Percentiles rank a stretch among this genome's conserved stretches.
Conservation (phyloP, 2,329 filamentous ascomycete species). For the Trichoderma hamatum region DNA sequence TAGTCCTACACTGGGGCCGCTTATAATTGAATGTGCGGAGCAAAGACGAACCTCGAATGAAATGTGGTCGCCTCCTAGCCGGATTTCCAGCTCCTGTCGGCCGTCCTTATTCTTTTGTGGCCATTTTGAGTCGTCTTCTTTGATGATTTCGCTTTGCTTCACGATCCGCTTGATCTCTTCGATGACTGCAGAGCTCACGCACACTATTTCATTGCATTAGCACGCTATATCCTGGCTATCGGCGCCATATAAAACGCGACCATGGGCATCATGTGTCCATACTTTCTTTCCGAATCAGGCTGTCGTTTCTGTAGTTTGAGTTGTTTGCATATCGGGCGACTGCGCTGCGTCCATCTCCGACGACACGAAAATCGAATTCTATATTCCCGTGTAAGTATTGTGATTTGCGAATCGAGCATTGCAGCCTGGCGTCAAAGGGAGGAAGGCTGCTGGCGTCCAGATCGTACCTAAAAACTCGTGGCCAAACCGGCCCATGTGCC, state of each 20-base stretch:
- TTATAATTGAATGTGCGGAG: background rate
- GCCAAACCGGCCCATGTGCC: slow-evolving; percentile 94
- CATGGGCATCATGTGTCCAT: slow-evolving; percentile 43
- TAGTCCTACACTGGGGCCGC: background rate
- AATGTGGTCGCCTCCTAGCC: slow-evolving; percentile 92
- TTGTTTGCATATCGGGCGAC: slow-evolving; percentile 98
- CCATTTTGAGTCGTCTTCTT: slow-evolving; percentile 98
- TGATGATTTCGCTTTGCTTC: slow-evolving; percentile 94
- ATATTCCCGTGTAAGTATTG: background rate
- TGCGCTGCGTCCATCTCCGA: slow-evolving; percentile 90
- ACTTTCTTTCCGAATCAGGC: slow-evolving; percentile 99
- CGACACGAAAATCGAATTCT: slow-evolving; percentile 96
- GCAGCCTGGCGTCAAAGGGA: background rate
- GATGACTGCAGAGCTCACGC: slow-evolving; percentile 86
- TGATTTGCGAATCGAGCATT: background rate
- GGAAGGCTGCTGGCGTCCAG: background rate
- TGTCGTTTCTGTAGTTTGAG: slow-evolving; percentile 98
- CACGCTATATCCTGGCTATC: background rate
- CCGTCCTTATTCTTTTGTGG: slow-evolving; percentile 99
- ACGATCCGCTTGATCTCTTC: slow-evolving; percentile 97
- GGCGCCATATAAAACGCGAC: background rate
- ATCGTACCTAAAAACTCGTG: slow-evolving; percentile 89
- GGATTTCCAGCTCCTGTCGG: slow-evolving; percentile 92
- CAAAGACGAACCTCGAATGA: slow-evolving; percentile 78
- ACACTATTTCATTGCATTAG: slow-evolving; percentile 65